Evolutionary conservation across 2,329 filamentous ascomycete species (phyloP).

Genomic region (Venturia oleaginea): DNA sequence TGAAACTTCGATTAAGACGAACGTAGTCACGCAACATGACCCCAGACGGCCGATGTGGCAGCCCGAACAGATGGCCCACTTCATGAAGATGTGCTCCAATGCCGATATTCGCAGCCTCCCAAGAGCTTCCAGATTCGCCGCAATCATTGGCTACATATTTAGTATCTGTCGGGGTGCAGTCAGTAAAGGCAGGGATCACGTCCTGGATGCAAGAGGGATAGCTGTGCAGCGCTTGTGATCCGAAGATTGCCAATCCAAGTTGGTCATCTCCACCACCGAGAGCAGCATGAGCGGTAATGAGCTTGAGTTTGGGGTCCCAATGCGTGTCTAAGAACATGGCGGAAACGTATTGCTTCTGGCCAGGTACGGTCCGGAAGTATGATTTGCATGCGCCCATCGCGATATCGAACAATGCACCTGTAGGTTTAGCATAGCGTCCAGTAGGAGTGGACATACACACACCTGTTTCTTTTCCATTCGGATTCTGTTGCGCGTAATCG

Average conservation of each 20-base stretch:
- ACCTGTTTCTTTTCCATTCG: conserved; percentile 57
- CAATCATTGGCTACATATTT: conserved; percentile 74
- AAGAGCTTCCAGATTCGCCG: conserved; percentile 78
- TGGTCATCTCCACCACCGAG: conserved; percentile 65
- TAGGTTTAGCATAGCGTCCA: neutral
- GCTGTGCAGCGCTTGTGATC: conserved; percentile 83
- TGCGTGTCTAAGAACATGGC: conserved; percentile 79
- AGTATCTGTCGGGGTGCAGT: conserved; percentile 83
- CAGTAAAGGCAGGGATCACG: conserved; percentile 76
- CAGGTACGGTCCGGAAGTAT: conserved; percentile 64
- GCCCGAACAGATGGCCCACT: conserved; percentile 81
- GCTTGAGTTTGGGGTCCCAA: conserved; percentile 66
- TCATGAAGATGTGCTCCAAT: conserved; percentile 92
- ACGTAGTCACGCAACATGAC: conserved; percentile 89
- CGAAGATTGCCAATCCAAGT: conserved; percentile 65
- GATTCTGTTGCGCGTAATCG: conserved; percentile 68
- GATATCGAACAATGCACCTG: conserved; percentile 53
- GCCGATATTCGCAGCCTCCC: conserved; percentile 91
- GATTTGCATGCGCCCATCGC: conserved; percentile 68
- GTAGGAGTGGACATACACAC: conserved; percentile 32
- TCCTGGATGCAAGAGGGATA: conserved; percentile 87
- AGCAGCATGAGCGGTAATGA: conserved; percentile 70
- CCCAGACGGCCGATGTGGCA: conserved; percentile 81
- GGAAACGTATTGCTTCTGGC: conserved; percentile 82
- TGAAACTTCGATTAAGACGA: conserved; percentile 72